phyloP scores from a whole-genome alignment of 495 filamentous ascomycete genomes.

The Terfezia boudieri region DNA sequence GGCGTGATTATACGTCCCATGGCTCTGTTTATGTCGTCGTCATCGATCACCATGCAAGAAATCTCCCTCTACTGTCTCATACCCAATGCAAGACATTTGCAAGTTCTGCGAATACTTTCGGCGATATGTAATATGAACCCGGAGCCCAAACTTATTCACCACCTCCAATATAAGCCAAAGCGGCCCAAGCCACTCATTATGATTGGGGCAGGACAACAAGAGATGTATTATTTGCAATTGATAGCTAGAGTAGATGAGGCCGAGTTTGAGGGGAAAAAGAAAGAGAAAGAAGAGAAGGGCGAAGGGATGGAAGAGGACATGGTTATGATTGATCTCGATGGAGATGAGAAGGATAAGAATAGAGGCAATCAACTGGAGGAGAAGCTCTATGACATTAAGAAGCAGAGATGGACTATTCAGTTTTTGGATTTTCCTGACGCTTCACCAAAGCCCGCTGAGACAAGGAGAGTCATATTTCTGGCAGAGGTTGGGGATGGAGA shows the following conservation, averaged over 20 bases:
- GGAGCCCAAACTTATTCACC: slow-evolving; percentile 33
- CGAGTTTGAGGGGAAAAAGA: not conserved
- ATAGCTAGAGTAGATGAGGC: slow-evolving; percentile 10
- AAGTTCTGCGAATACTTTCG: slow-evolving; percentile 43
- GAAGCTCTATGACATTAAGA: slow-evolving; percentile 16
- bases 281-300: not conserved
- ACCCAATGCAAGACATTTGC: slow-evolving; percentile 26
- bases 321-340: not conserved
- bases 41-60: slow-evolving; percentile 21
- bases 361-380: not conserved
- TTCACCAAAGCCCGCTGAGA: slow-evolving; percentile 22
- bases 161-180: slow-evolving; percentile 42
- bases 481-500: slow-evolving; percentile 23
- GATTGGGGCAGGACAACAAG: slow-evolving; percentile 6
- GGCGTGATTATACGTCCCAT: no score
- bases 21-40: no score
- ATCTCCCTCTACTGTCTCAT: slow-evolving; percentile 30
- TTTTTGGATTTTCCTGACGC: slow-evolving; percentile 26
- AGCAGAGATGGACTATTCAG: slow-evolving; percentile 21
- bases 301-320: not conserved
- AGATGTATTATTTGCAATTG: slow-evolving; percentile 25
- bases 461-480: slow-evolving; percentile 17
- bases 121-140: slow-evolving; percentile 48
- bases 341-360: not conserved
- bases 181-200: slow-evolving; percentile 19